Evolutionary conservation across 1,284 basidiomycete species (phyloP).

Genomic region (Coniferiporia weirii): DNA sequence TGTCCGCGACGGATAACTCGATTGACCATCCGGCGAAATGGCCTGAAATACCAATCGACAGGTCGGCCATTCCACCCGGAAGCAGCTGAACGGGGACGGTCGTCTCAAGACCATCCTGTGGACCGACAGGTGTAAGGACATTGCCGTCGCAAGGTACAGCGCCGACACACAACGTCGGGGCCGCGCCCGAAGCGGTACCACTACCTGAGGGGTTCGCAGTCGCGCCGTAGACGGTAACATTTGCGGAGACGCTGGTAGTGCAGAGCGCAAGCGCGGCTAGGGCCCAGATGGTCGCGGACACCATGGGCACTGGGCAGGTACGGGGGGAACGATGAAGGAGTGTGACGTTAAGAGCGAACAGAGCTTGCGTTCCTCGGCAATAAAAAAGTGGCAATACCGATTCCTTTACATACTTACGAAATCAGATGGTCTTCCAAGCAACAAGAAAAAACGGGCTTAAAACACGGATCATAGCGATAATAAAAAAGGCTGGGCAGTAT

Average conservation of each 20-base stretch:
- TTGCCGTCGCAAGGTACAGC: conserved; percentile 17
- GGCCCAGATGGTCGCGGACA: not conserved
- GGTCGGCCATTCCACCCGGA: conserved; percentile 33
- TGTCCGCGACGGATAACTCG: conserved; percentile 65
- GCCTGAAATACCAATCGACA: conserved; percentile 52
- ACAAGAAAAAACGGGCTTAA: too few species aligned
- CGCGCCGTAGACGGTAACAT: conserved; percentile 14
- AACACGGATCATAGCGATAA: too few species aligned
- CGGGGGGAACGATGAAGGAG: not conserved
- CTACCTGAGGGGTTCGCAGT: too few species aligned
- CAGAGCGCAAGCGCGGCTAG: conserved; percentile 1
- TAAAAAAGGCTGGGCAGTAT: too few species aligned
- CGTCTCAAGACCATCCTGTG: conserved; percentile 2
- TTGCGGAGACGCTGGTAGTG: not conserved
- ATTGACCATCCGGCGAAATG: conserved; percentile 68
- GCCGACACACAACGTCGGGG: conserved; percentile 14
- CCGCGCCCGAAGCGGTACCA: conserved; percentile 4
- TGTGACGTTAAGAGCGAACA: not conserved
- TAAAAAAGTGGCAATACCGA: too few species aligned
- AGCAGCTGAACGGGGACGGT: conserved; percentile 36
- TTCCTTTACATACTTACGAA: too few species aligned
- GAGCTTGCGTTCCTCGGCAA: too few species aligned
- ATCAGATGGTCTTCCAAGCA: too few species aligned
- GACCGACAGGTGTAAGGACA: conserved; percentile 8
- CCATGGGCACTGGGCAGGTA: not conserved